These are phyloP conservation scores for Globisporangium cederbergense DNA, from an alignment of 352 stramenopile genomes.

Conservation along the genomic window DNA sequence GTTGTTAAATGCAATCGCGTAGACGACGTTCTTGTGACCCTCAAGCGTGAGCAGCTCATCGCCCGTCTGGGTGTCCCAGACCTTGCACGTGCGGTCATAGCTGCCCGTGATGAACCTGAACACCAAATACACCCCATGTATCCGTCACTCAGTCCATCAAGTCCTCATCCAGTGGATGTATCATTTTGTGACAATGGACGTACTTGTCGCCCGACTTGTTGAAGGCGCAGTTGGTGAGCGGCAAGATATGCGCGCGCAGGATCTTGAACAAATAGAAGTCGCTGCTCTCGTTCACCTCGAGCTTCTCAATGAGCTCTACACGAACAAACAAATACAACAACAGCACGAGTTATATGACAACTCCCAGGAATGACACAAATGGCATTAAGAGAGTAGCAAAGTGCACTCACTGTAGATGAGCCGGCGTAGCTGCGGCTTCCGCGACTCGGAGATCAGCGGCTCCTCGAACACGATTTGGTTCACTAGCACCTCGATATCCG, in stretches of 20 bases:
- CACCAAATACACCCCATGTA: too few relatives aligned
- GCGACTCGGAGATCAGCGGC: conserved; percentile 89
- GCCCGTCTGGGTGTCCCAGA: conserved; percentile 94
- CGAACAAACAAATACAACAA: background rate
- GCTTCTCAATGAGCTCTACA: conserved; percentile 93
- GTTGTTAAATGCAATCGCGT: conserved; percentile 97
- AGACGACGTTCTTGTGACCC: conserved; percentile 96
- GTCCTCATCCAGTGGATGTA: too few relatives aligned
- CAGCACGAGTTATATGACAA: background rate
- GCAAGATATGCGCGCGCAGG: conserved; percentile 92
- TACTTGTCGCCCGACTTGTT: conserved; percentile 96
- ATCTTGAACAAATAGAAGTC: conserved; percentile 98
- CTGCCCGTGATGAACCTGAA: conserved; percentile 93
- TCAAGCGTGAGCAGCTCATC: conserved; percentile 93
- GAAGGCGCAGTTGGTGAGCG: conserved; percentile 95
- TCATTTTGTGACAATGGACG: conserved; percentile 2
- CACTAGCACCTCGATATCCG: conserved; percentile 92
- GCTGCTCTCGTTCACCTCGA: conserved; percentile 91
- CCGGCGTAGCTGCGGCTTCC: conserved; percentile 91
- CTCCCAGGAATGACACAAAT: too few relatives aligned
- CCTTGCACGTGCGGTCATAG: conserved; percentile 94
- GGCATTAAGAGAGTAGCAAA: background rate
- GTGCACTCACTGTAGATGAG: conserved; percentile 85
- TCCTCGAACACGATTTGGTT: conserved; percentile 96
- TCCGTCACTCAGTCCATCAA: background rate